Percentiles rank a stretch among this genome's conserved stretches.
These are phyloP conservation scores for Boletus subparvulus DNA, from an alignment of 768 basidiomycete species.

Conservation along the genomic window DNA sequence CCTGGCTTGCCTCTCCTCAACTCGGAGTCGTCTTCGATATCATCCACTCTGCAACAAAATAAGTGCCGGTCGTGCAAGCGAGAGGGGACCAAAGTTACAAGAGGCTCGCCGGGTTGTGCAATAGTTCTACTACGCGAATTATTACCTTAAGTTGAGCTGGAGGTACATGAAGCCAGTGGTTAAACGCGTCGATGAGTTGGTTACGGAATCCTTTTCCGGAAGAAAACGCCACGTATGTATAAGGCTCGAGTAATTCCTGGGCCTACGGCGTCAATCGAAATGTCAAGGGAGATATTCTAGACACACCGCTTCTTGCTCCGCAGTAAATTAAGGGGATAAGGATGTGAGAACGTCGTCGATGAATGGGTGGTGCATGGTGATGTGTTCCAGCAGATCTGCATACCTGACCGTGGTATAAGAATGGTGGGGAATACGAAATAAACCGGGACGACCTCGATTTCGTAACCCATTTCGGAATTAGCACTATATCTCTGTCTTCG, in stretches of 20 bases:
- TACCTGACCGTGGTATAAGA: too few relatives aligned
- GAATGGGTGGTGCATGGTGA: conserved; percentile 27
- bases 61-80: not conserved
- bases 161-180: conserved; percentile 87
- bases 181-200: conserved; percentile 88
- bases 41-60: conserved; percentile 68
- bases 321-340: conserved; percentile 23
- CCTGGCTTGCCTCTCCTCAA: too few relatives aligned
- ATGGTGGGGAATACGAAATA: too few relatives aligned
- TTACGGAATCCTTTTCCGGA: conserved; percentile 92
- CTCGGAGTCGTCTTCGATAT: too few relatives aligned
- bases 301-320: conserved; percentile 28
- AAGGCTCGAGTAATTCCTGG: conserved; percentile 78
- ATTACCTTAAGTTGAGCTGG: conserved; percentile 69
- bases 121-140: conserved; percentile 78
- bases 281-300: not conserved
- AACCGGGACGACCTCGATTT: too few relatives aligned
- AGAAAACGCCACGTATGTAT: conserved; percentile 75
- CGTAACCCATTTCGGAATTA: too few relatives aligned
- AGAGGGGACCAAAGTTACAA: conserved; percentile 51
- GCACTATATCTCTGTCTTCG: too few relatives aligned
- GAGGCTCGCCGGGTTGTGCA: conserved; percentile 92
- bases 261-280: too few relatives aligned
- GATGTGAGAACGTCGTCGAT: conserved; percentile 41
- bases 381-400: not conserved